Evolutionary conservation across 176 grass and related monocot species (phyloP), one percentile per base, ranked within the genome.

Genomic region (Alloteropsis semialata): DNA sequence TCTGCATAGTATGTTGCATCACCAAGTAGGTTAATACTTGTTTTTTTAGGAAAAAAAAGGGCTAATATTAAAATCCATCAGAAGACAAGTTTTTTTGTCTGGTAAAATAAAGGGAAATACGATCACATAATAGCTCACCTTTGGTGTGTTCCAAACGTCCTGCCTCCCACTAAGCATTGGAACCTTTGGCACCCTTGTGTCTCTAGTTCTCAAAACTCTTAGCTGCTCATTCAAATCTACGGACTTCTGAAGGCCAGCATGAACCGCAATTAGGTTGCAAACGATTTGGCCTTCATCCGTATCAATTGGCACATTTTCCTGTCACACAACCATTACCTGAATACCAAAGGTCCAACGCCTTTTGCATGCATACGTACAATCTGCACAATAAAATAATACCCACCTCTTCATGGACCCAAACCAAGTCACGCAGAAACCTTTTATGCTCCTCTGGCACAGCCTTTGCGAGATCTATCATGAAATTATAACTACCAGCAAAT

Each of bases 401-500:
- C 84, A 95, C 96, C 93, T 95, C 96, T 86, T 93, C 96, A 58
- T 95, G 91, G 76, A 95, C 72, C 92, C 92, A 98, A 75, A 98
- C 89, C 72, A 98, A 79, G 43, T 98, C 87, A 33, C 19, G 82
- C 29, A 98, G 76, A 80, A 98, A 98, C 62, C 65, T 93, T 77
- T 95, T 98, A 66, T 98, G 96, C 55, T 88, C 75, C 34, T 92
- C 89, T 69, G 96, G 92, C 39, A 98, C 76, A 71, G 91, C 88
- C 78, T 92, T 90, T 5, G 28, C 15, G 4, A 98, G 87, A 87
- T 95, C 96, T 98, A 51, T 36, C 51, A 80, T 45, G 44, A 60
- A 72, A 50, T 62, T 82, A 76, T 13, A 53, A 74, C 61, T 46
- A 74, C 6, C 18, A 22, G 28, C 5, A 38, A 66, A 71, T 60